Conservation (phyloP, 345 rosid species). For the Firmiana major region DNA sequence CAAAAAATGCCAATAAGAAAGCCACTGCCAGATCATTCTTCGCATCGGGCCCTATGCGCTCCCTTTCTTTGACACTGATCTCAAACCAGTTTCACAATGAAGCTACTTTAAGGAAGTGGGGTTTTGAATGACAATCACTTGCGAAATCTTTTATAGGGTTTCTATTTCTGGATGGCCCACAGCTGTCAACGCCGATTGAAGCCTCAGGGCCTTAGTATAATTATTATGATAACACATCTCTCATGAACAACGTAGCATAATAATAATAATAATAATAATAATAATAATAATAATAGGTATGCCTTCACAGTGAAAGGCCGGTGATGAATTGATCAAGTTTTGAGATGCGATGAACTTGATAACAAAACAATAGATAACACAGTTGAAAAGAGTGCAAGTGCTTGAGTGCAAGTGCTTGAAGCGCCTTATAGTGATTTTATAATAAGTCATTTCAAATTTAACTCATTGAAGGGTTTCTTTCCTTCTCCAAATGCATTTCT, state of each 20-base stretch:
- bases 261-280: too few species aligned
- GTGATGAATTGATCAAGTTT: neutral
- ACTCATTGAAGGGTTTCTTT: neutral
- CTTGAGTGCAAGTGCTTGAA: neutral
- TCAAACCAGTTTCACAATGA: neutral
- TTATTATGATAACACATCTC: neutral
- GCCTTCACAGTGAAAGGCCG: neutral
- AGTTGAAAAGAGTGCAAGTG: neutral
- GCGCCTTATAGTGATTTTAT: neutral
- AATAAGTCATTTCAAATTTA: neutral
- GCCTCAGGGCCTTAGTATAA: neutral
- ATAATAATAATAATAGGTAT: neutral
- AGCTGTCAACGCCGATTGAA: neutral
- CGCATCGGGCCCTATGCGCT: neutral
- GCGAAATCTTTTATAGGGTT: neutral
- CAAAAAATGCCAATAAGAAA: neutral
- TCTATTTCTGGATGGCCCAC: neutral
- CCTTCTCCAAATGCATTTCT: neutral
- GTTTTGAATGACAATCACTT: neutral
- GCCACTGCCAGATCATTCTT: neutral
- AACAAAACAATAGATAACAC: neutral
- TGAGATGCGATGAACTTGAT: neutral
- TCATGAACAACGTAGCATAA: neutral
- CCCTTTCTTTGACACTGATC: neutral
- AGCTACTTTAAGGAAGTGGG: neutral